A percentile compares a stretch with the other conserved stretches of the same genome.
These are phyloP conservation scores for Astragalus glycyphyllos DNA, from an alignment of 306 rosid species.

Conservation along the genomic window DNA sequence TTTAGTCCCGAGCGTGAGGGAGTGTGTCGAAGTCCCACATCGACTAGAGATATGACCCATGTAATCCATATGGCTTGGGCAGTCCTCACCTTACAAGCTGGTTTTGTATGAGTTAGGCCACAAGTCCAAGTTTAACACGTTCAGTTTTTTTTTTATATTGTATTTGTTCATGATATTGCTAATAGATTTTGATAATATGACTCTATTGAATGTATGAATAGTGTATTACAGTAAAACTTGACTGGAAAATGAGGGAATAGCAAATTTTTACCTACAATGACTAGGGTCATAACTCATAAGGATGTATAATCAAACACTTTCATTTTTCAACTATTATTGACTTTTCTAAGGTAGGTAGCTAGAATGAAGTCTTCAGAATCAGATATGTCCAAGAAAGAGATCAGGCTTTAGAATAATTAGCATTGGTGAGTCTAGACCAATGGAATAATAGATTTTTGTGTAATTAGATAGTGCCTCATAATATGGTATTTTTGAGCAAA, in stretches of 20 bases:
- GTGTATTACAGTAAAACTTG: neutral
- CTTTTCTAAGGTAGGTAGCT: conserved; percentile 1
- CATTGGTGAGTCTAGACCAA: conserved; percentile 25
- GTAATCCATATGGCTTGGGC: too few relatives aligned
- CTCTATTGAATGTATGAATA: neutral
- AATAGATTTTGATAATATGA: conserved; percentile 23
- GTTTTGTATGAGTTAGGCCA: too few relatives aligned
- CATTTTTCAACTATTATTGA: neutral
- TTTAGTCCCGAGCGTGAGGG: too few relatives aligned
- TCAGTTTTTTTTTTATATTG: neutral
- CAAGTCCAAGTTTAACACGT: too few relatives aligned
- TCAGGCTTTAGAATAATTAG: conserved; percentile 13
- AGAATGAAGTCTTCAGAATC: conserved; percentile 3
- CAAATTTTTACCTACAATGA: neutral
- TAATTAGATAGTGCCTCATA: neutral
- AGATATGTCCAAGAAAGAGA: conserved; percentile 16
- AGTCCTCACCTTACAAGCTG: too few relatives aligned
- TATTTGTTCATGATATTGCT: conserved; percentile 12
- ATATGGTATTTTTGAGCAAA: conserved; percentile 19
- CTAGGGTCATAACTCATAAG: neutral
- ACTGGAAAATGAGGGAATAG: neutral
- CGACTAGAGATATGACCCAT: too few relatives aligned
- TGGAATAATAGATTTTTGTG: conserved; percentile 23
- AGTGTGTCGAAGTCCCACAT: too few relatives aligned
- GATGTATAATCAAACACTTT: neutral